A percentile compares a stretch with the other conserved stretches of the same genome.
These are phyloP conservation scores for Moesziomyces antarcticus DNA, from an alignment of 1,284 basidiomycete genomes.

Conservation along the genomic window DNA sequence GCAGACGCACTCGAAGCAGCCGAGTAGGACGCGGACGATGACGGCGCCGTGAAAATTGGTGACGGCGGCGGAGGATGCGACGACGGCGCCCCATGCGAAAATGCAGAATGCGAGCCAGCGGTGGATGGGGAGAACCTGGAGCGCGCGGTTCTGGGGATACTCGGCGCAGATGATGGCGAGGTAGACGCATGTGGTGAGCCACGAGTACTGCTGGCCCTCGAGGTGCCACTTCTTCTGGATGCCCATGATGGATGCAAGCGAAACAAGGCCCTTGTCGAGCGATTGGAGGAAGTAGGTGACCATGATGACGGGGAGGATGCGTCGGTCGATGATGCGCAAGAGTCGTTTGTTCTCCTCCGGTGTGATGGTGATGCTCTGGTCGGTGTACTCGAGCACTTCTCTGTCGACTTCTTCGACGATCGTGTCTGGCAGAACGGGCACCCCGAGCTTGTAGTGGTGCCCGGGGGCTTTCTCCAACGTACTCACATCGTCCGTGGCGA, in stretches of 20 bases:
- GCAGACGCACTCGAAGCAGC: constrained; percentile 56
- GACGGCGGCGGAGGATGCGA: constrained; percentile 47
- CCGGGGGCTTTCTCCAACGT: no score
- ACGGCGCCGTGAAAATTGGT: constrained; percentile 54
- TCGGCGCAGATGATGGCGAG: constrained; percentile 57
- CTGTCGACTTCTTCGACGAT: constrained; percentile 45
- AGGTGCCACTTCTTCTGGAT: constrained; percentile 64
- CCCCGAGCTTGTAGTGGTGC: no score
- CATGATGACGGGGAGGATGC: constrained; percentile 73
- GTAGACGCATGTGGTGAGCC: constrained; percentile 61
- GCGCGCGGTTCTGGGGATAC: constrained; percentile 42
- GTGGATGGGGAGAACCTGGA: constrained; percentile 56
- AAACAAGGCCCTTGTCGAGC: constrained; percentile 73
- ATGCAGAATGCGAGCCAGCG: constrained; percentile 53
- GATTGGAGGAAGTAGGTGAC: constrained; percentile 73
- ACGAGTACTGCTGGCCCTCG: constrained; percentile 55
- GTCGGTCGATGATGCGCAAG: constrained; percentile 72
- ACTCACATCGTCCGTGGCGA: no score
- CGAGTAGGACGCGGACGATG: constrained; percentile 58
- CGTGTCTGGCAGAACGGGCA: constrained; percentile 34
- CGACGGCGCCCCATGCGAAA: constrained; percentile 46
- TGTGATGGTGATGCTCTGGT: constrained; percentile 29
- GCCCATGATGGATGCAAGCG: constrained; percentile 74
- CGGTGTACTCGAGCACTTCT: constrained; percentile 37
- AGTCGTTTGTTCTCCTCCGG: constrained; percentile 54